Conservation (phyloP, 768 basidiomycete genomes). For the Boletus barrowsii region DNA sequence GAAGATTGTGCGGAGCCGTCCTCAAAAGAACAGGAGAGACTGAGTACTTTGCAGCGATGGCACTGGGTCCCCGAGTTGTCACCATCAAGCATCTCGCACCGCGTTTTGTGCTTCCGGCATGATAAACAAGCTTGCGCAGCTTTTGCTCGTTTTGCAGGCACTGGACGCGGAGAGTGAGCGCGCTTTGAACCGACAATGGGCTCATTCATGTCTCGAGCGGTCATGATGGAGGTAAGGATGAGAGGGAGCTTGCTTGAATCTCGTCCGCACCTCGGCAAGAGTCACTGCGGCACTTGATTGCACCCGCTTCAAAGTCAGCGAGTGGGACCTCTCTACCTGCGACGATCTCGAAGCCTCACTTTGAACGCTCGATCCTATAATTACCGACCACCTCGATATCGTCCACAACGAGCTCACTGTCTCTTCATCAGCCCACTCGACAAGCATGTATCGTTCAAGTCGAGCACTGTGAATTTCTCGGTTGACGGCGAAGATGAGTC, state of each 20-base stretch:
- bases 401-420: not conserved
- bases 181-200: slow-evolving; percentile 28
- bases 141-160: slow-evolving; percentile 39
- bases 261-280: slow-evolving; percentile 13
- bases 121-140: slow-evolving; percentile 44
- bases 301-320: slow-evolving; percentile 30
- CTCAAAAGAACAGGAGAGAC: slow-evolving; percentile 46
- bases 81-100: slow-evolving; percentile 49
- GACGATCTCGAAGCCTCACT: slow-evolving; percentile 5
- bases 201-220: slow-evolving; percentile 17
- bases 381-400: not conserved
- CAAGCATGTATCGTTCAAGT: not conserved
- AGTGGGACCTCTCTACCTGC: not conserved
- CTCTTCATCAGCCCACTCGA: not conserved
- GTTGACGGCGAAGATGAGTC: slow-evolving; percentile 17
- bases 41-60: slow-evolving; percentile 50
- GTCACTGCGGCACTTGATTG: slow-evolving; percentile 4
- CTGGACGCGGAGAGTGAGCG: slow-evolving; percentile 29
- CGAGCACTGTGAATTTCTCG: slow-evolving; percentile 2
- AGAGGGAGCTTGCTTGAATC: slow-evolving; percentile 1
- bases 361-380: not conserved
- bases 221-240: slow-evolving; percentile 14
- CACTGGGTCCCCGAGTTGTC: slow-evolving; percentile 37
- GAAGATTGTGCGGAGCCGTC: slow-evolving; percentile 22
- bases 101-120: slow-evolving; percentile 48